These are phyloP conservation scores for Saturnispora sanitii DNA, from an alignment of 805 yeast species.

Conservation along the genomic window DNA sequence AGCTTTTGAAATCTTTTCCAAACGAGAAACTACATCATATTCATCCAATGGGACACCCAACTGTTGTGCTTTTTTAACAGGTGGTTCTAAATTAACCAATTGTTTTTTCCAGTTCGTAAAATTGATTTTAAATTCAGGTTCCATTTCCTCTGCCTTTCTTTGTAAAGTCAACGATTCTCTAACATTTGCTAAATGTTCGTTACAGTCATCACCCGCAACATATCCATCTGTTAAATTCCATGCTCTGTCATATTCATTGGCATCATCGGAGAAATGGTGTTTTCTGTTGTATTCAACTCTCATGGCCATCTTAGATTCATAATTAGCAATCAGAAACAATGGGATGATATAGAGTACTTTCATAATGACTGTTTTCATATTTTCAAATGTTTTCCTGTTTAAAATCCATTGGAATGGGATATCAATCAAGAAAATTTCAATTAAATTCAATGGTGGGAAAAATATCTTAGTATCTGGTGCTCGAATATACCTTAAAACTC, in stretches of 20 bases:
- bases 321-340: constrained; percentile 46
- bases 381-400: constrained; percentile 22
- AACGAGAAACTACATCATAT: constrained; percentile 42
- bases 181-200: constrained; percentile 21
- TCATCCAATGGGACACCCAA: constrained; percentile 57
- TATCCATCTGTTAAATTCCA: constrained; percentile 82
- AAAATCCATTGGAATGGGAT: constrained; percentile 33
- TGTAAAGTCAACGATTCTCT: constrained; percentile 39
- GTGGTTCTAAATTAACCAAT: constrained; percentile 45
- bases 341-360: constrained; percentile 58
- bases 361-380: constrained; percentile 50
- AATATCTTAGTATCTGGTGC: constrained; percentile 83
- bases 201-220: constrained; percentile 27
- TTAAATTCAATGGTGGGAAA: constrained; percentile 74
- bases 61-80: constrained; percentile 44
- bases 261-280: constrained; percentile 60
- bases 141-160: constrained; percentile 53
- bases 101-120: constrained; percentile 39
- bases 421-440: constrained; percentile 49
- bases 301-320: constrained; percentile 58
- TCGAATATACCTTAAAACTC: constrained; percentile 72
- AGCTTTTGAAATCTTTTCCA: constrained; percentile 35
- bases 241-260: constrained; percentile 65
- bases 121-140: constrained; percentile 55
- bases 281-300: constrained; percentile 63